Evolutionary conservation across 1,139 yeast genomes (phyloP).

Genomic region (Hemisphaericaspora xylanilytica): DNA sequence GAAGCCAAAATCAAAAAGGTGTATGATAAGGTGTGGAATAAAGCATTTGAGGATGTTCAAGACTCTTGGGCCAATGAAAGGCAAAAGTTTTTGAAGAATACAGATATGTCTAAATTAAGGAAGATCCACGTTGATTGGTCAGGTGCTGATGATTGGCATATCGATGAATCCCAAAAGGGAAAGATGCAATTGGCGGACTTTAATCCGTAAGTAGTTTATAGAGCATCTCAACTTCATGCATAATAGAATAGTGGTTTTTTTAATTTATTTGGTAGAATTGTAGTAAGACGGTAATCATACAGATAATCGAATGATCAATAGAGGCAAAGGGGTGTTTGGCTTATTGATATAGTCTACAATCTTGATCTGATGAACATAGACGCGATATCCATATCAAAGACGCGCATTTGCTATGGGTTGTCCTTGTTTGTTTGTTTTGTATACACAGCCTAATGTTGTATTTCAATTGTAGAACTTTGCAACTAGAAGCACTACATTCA

Average conservation of each 20-base stretch:
- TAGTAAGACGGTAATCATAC: no score
- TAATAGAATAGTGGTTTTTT: background rate
- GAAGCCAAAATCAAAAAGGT: slow-evolving; percentile 65
- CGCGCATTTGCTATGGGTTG: no score
- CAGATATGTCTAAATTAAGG: slow-evolving; percentile 55
- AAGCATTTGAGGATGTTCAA: slow-evolving; percentile 73
- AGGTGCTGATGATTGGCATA: slow-evolving; percentile 51
- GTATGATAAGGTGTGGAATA: slow-evolving; percentile 72
- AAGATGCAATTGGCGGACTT: slow-evolving; percentile 44
- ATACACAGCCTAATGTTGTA: no score
- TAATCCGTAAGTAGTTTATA: slow-evolving; percentile 27
- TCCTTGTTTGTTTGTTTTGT: no score
- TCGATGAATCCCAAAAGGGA: slow-evolving; percentile 24
- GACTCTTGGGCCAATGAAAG: slow-evolving; percentile 68
- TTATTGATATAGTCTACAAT: no score
- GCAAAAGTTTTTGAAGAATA: slow-evolving; percentile 64
- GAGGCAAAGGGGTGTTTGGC: no score
- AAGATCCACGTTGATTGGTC: slow-evolving; percentile 65
- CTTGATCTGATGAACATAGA: no score
- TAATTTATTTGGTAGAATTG: no score
- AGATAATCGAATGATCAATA: no score
- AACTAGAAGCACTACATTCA: no score
- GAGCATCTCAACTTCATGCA: background rate
- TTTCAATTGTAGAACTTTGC: no score
- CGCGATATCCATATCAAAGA: no score